These are phyloP conservation scores for Candolleomyces efflorescens DNA, from an alignment of 768 basidiomycete genomes.

Conservation along the genomic window DNA sequence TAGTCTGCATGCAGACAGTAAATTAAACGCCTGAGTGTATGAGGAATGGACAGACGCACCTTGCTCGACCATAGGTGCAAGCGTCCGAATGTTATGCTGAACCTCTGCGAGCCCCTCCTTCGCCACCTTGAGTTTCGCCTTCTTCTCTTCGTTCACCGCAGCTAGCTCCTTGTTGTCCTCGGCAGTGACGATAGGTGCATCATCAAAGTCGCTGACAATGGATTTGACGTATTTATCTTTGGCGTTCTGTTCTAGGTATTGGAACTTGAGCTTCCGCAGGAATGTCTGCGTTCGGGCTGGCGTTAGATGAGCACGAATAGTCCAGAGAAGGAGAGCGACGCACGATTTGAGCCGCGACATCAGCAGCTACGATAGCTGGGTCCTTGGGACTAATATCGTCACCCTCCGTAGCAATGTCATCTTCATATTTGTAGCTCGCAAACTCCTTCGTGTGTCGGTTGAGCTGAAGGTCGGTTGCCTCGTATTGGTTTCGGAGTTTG, in stretches of 20 bases:
- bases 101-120: slow-evolving; percentile 62
- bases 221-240: slow-evolving; percentile 86
- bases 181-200: slow-evolving; percentile 74
- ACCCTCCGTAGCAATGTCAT: slow-evolving; percentile 31
- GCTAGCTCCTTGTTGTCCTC: slow-evolving; percentile 72
- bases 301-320: background rate
- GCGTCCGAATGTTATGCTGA: slow-evolving; percentile 54
- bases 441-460: slow-evolving; percentile 32
- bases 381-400: slow-evolving; percentile 39
- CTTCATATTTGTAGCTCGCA: slow-evolving; percentile 26
- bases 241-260: slow-evolving; percentile 86
- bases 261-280: slow-evolving; percentile 80
- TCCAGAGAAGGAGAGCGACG: slow-evolving; percentile 17
- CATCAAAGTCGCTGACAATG: slow-evolving; percentile 81
- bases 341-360: slow-evolving; percentile 60
- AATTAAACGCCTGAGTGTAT: background rate
- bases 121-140: slow-evolving; percentile 57
- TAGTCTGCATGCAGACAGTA: slow-evolving; percentile 43
- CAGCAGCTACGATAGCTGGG: slow-evolving; percentile 51
- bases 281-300: slow-evolving; percentile 44
- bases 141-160: slow-evolving; percentile 62
- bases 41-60: slow-evolving; percentile 31
- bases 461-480: slow-evolving; percentile 34
- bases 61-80: slow-evolving; percentile 67
- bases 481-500: slow-evolving; percentile 27